Base-by-base conservation (phyloP, 2,329 filamentous ascomycete genomes). In the Colletotrichum salicis region DNA sequence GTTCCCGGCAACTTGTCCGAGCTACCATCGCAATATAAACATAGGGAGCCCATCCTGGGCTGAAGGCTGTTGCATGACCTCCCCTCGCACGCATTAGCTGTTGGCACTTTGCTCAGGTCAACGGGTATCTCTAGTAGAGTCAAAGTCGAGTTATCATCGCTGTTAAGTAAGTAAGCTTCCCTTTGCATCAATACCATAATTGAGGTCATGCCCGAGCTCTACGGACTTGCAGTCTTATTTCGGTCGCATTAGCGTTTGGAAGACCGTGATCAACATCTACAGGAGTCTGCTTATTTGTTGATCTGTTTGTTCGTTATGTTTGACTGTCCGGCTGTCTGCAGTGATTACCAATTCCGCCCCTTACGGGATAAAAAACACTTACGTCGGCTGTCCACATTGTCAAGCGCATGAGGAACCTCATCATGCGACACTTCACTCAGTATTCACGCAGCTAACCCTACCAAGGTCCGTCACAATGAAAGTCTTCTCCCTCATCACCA, bases 391-490 rank as follows among this genome's bases (percentile, higher is more conserved):
- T 48, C 19, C 8, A 11, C 41, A 22, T 22, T n/a, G 19, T 11
- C 41, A 48, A 48, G 10, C 45, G n/a, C 45, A 24, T 19, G 29
- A 24, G 12, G 31, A 55, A 8, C 3, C 29, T 57, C 29, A 33
- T 31, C 8, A 57, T 62, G 45, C 59, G n/a, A 22, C n/a, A 6
- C 19, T 24, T 67, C 24, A 8, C 5, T 1, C 5, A 41, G 41
- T n/a, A 8, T 13, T 0, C 24, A n/a, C 24, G 19, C n/a, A 27
- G 27, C 69, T 71, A 15, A 71, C 22, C 15, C 7, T 31, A 8
- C n/a, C n/a, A 56, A 24, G 10, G 10, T 33, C 54, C 65, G 52
- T 48, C 65, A 71, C 37, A 12, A 77, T 77, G 76, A 77, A 72
- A 69, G 35, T 71, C n/a, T 48, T 72, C 64, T 64, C 57, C 7